Percentiles rank a stretch among this genome's conserved stretches.
These are phyloP conservation scores for Talaromyces trachyspermus DNA, from an alignment of 495 filamentous ascomycete species.

Conservation along the genomic window DNA sequence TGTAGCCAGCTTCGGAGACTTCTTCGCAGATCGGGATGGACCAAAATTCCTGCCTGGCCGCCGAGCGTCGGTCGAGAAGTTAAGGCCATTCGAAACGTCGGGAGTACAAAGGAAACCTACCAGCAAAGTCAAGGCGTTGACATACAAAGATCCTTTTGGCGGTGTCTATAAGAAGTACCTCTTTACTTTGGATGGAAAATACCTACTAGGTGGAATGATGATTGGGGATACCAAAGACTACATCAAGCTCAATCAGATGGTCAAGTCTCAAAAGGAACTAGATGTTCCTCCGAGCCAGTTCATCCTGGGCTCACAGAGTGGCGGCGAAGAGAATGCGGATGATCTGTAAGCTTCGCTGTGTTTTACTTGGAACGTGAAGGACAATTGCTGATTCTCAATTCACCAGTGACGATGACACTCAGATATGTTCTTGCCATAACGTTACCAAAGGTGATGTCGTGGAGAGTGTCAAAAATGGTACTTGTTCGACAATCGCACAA, in stretches of 20 bases:
- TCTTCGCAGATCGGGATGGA: conserved; percentile 88
- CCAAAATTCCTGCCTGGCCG: conserved; percentile 64
- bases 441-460: conserved; percentile 83
- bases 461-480: conserved; percentile 66
- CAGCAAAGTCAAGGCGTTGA: conserved; percentile 70
- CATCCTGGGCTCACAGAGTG: conserved; percentile 76
- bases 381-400: no score
- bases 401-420: conserved; percentile 68
- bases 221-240: conserved; percentile 95
- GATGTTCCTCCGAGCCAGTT: conserved; percentile 80
- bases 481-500: conserved; percentile 77
- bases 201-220: conserved; percentile 95
- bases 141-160: conserved; percentile 87
- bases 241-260: conserved; percentile 89
- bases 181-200: conserved; percentile 88
- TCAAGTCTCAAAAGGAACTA: conserved; percentile 77
- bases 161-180: conserved; percentile 97
- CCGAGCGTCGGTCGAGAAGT: conserved; percentile 18
- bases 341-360: conserved; percentile 49
- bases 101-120: conserved; percentile 24
- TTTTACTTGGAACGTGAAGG: no score
- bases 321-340: conserved; percentile 63
- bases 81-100: conserved; percentile 10
- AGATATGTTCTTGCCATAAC: conserved; percentile 95
- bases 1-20: conserved; percentile 93